Evolutionary conservation across 2,329 filamentous ascomycete genomes (phyloP).

Genomic region (Colletotrichum tropicicola): DNA sequence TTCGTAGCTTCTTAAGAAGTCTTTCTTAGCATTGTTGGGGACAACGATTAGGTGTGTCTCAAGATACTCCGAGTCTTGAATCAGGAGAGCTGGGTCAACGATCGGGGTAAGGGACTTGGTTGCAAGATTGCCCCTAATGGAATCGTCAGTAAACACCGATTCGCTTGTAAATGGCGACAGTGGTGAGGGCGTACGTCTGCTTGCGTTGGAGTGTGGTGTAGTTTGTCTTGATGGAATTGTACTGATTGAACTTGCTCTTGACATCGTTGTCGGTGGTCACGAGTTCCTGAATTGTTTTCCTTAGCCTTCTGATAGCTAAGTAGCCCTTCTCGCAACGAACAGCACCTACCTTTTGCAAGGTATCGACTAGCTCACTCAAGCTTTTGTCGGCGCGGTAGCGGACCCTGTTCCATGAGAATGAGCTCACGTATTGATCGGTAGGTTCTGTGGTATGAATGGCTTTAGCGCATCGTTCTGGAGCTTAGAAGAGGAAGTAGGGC

Average conservation of each 20-base stretch:
- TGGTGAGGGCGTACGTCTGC: constrained; percentile 77
- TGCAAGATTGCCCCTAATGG: constrained; percentile 82
- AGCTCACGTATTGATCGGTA: constrained; percentile 90
- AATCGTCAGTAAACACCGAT: constrained; percentile 21
- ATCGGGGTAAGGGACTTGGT: constrained; percentile 94
- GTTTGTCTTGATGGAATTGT: constrained; percentile 89
- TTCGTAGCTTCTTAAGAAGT: constrained; percentile 91
- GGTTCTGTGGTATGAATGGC: constrained; percentile 69
- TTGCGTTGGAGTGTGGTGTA: constrained; percentile 84
- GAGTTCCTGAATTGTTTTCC: constrained; percentile 76
- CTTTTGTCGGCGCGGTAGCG: constrained; percentile 95
- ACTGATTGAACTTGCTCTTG: constrained; percentile 92
- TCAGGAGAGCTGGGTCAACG: constrained; percentile 80
- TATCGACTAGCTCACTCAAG: constrained; percentile 85
- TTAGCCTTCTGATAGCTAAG: too few species aligned
- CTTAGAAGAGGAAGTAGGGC: constrained; percentile 25
- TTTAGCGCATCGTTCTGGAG: constrained; percentile 34
- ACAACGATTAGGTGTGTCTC: constrained; percentile 95
- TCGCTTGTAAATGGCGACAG: background rate
- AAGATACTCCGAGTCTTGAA: constrained; percentile 94
- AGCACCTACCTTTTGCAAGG: constrained; percentile 78
- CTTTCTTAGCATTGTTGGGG: constrained; percentile 80
- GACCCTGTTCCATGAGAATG: constrained; percentile 96
- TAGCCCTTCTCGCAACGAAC: background rate
- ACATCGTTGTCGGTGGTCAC: constrained; percentile 95